These are phyloP conservation scores for Furcasterigmium furcatum DNA, from an alignment of 2,329 filamentous ascomycete genomes.

Conservation along the genomic window DNA sequence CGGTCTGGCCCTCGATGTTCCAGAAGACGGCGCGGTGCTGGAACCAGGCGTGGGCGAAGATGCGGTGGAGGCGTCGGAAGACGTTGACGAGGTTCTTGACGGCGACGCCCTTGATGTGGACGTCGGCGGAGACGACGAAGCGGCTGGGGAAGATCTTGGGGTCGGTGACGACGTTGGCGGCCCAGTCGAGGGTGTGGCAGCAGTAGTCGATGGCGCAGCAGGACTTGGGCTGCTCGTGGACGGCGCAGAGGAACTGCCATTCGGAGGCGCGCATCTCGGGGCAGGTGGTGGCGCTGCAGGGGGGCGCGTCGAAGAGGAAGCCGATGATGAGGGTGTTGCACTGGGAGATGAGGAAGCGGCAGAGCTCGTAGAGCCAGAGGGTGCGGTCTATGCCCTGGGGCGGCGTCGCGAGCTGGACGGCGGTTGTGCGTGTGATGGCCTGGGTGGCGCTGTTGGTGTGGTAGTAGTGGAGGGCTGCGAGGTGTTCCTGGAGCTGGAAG, in stretches of 20 bases:
- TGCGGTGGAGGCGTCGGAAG: constrained; percentile 88
- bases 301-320: constrained; percentile 86
- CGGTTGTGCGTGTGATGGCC: constrained; percentile 73
- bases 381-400: constrained; percentile 80
- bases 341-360: constrained; percentile 91
- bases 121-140: constrained; percentile 55
- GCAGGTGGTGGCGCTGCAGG: constrained; percentile 85
- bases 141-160: constrained; percentile 94
- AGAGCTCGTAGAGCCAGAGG: constrained; percentile 97
- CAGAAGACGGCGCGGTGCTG: constrained; percentile 95
- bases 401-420: constrained; percentile 72
- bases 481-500: constrained; percentile 95
- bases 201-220: constrained; percentile 99
- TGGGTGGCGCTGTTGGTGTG: constrained; percentile 66
- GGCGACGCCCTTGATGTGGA: constrained; percentile 59
- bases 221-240: constrained; percentile 93
- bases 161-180: constrained; percentile 88
- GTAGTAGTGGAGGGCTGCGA: constrained; percentile 85
- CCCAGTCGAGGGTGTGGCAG: constrained; percentile 98
- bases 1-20: constrained; percentile 86
- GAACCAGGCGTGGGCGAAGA: constrained; percentile 99
- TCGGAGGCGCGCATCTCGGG: constrained; percentile 98
- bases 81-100: constrained; percentile 90
- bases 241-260: constrained; percentile 98
- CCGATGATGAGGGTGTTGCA: constrained; percentile 90